Evolutionary conservation across 2,329 filamentous ascomycete species (phyloP).

Genomic region (Corynespora cassiicola): DNA sequence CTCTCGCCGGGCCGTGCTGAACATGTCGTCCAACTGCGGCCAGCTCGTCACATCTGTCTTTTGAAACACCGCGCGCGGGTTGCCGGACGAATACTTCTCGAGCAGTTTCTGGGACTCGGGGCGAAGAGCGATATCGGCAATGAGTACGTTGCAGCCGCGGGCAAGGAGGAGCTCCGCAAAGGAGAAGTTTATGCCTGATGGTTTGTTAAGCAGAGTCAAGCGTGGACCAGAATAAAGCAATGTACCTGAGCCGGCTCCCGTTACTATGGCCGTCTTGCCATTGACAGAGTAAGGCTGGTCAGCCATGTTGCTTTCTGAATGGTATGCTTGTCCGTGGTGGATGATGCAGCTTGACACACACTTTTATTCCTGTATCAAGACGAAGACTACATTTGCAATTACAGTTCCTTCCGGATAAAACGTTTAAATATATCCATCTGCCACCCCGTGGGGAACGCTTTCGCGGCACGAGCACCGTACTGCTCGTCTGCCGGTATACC

Average conservation of each 20-base stretch:
- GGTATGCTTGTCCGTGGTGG: conserved; percentile 3
- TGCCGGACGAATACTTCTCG: conserved; percentile 34
- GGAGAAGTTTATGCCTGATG: conserved; percentile 54
- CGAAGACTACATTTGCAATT: too few relatives aligned
- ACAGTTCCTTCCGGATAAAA: too few relatives aligned
- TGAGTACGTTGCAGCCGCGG: conserved; percentile 54
- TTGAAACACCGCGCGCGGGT: conserved; percentile 50
- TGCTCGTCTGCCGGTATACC: conserved; percentile 5
- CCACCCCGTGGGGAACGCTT: too few relatives aligned
- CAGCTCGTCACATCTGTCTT: conserved; percentile 52
- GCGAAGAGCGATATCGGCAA: conserved; percentile 55
- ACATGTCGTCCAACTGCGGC: conserved; percentile 41
- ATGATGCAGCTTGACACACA: not conserved
- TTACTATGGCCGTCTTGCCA: conserved; percentile 56
- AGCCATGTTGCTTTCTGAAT: too few relatives aligned
- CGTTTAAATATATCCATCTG: too few relatives aligned
- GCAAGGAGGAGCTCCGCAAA: conserved; percentile 55
- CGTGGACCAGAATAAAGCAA: not conserved
- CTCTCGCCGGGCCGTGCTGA: conserved; percentile 30
- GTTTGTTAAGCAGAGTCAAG: not conserved
- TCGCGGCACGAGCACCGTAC: not conserved
- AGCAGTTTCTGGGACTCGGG: conserved; percentile 55
- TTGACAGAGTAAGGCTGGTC: conserved; percentile 45
- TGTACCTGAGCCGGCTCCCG: conserved; percentile 52
- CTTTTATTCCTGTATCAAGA: not conserved